A percentile compares a stretch with the other conserved stretches of the same genome.
Conservation (phyloP, 1,139 yeast genomes). For the Meyerozyma smithsonii region DNA sequence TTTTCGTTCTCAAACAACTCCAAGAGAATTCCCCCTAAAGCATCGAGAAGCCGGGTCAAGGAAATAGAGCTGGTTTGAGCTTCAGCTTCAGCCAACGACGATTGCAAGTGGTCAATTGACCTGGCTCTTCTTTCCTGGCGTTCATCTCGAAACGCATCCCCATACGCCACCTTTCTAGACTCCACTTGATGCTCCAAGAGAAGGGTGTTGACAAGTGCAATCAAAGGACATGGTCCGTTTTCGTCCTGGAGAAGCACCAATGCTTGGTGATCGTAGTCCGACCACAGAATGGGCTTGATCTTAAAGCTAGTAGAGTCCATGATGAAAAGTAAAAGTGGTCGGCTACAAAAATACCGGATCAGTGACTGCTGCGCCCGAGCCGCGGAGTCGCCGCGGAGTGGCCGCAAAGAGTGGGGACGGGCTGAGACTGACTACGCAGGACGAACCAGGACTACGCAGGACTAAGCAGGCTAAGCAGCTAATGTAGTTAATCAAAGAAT, state of each 20-base stretch:
- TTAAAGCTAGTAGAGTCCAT: background rate
- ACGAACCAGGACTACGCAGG: too few relatives aligned
- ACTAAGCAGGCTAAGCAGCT: too few relatives aligned
- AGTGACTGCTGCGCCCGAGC: too few relatives aligned
- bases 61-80: constrained; percentile 18
- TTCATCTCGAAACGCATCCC: background rate
- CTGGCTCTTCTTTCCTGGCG: background rate
- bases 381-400: too few relatives aligned
- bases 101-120: constrained; percentile 19
- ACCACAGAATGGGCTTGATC: constrained; percentile 4
- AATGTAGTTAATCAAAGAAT: background rate
- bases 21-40: constrained; percentile 4
- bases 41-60: constrained; percentile 27
- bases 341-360: too few relatives aligned
- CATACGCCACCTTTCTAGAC: constrained; percentile 7
- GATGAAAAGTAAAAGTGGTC: too few relatives aligned
- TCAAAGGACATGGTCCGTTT: constrained; percentile 87
- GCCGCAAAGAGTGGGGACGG: too few relatives aligned
- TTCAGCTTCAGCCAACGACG: constrained; percentile 18
- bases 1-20: background rate
- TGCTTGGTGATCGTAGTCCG: constrained; percentile 35
- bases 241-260: constrained; percentile 71
- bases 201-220: constrained; percentile 74
- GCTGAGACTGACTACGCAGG: too few relatives aligned
- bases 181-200: constrained; percentile 42